Evolutionary conservation across 2,329 filamentous ascomycete species (phyloP).

Genomic region (Macroventuria anomochaeta): DNA sequence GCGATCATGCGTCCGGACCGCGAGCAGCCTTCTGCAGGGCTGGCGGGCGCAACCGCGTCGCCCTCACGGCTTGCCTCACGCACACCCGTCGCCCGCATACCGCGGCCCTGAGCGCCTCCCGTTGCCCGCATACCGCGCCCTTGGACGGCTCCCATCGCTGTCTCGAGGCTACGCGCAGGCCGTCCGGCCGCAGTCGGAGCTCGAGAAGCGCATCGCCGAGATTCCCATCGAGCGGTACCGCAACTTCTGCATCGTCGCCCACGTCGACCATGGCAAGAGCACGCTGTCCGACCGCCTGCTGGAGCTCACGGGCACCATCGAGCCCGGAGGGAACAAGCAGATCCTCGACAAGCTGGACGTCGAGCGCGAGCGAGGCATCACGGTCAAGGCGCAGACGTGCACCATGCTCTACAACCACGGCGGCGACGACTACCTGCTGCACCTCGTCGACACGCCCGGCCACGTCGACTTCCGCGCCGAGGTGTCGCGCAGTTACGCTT

Average conservation of each 20-base stretch:
- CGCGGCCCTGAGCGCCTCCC: neutral
- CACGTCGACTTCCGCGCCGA: slow-evolving; percentile 98
- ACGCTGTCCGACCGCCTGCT: slow-evolving; percentile 91
- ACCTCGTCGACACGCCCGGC: slow-evolving; percentile 94
- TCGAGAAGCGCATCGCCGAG: slow-evolving; percentile 70
- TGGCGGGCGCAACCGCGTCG: slow-evolving; percentile 41
- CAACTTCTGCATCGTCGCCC: slow-evolving; percentile 98
- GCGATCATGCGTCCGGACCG: slow-evolving; percentile 57
- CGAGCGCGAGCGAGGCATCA: slow-evolving; percentile 94
- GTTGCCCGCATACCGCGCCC: slow-evolving; percentile 16
- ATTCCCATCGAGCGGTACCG: slow-evolving; percentile 82
- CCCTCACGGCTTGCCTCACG: slow-evolving; percentile 22
- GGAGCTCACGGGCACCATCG: slow-evolving; percentile 91
- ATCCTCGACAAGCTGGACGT: slow-evolving; percentile 97
- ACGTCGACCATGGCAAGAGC: slow-evolving; percentile 98
- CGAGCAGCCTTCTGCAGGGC: slow-evolving; percentile 50
- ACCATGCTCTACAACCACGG: slow-evolving; percentile 93
- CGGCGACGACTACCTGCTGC: slow-evolving; percentile 87
- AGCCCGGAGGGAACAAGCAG: slow-evolving; percentile 87
- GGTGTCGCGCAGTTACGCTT: slow-evolving; percentile 93
- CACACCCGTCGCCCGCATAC: neutral
- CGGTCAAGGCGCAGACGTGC: slow-evolving; percentile 98
- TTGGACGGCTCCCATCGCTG: slow-evolving; percentile 35
- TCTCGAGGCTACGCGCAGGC: slow-evolving; percentile 43
- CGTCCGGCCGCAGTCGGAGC: slow-evolving; percentile 54